These are phyloP conservation scores for Amanita inopinata DNA, from an alignment of 768 basidiomycete species.

Conservation along the genomic window DNA sequence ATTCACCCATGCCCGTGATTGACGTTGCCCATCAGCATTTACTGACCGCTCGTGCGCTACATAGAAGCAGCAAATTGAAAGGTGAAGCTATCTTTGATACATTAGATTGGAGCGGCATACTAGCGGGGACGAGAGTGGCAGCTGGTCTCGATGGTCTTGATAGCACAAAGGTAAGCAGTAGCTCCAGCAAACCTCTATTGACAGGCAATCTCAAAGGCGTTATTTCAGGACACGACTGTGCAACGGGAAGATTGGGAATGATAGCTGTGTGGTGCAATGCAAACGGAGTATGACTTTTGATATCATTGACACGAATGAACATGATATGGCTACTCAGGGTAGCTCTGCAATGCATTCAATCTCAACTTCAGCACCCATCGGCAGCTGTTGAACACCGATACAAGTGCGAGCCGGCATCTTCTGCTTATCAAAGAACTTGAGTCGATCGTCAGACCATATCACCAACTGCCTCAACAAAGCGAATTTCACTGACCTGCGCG, in stretches of 20 bases:
- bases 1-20: conserved; percentile 62
- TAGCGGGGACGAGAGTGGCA: conserved; percentile 68
- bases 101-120: conserved; percentile 77
- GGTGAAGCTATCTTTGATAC: conserved; percentile 38
- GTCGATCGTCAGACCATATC: too few species aligned
- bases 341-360: too few species aligned
- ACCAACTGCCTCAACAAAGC: too few species aligned
- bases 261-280: conserved; percentile 15
- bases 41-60: conserved; percentile 68
- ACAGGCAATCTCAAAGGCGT: not conserved
- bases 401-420: too few species aligned
- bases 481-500: too few species aligned
- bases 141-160: conserved; percentile 51
- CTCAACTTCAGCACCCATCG: too few species aligned
- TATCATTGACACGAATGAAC: too few species aligned
- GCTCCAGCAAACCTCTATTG: not conserved
- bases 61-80: conserved; percentile 36
- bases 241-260: not conserved
- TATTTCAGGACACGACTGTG: not conserved
- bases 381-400: too few species aligned
- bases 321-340: too few species aligned
- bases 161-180: conserved; percentile 22
- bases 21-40: conserved; percentile 72
- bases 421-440: too few species aligned
- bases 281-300: not conserved